These are phyloP conservation scores for Ophiobolus disseminans DNA, from an alignment of 2,329 filamentous ascomycete species.

Conservation along the genomic window DNA sequence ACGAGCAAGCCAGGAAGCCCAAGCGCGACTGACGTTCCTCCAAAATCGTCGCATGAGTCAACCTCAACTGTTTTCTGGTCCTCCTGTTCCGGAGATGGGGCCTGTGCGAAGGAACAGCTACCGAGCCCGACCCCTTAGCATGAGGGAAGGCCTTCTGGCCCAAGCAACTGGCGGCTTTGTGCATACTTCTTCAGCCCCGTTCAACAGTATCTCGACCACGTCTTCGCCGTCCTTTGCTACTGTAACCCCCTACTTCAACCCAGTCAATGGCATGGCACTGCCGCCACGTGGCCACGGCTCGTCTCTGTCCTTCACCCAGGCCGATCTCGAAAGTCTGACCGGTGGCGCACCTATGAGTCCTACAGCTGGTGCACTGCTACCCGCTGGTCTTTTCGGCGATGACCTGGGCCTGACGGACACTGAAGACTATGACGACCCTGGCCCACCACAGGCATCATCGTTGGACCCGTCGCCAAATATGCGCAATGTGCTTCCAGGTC, in stretches of 20 bases:
- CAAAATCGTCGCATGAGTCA: slow-evolving; percentile 49
- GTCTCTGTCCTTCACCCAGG: slow-evolving; percentile 67
- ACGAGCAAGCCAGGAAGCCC: slow-evolving; percentile 47
- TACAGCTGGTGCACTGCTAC: slow-evolving; percentile 75
- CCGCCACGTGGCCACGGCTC: slow-evolving; percentile 38
- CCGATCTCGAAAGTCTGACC: slow-evolving; percentile 67
- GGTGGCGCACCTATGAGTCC: slow-evolving; percentile 77
- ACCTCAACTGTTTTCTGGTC: slow-evolving; percentile 47
- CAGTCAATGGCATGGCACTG: slow-evolving; percentile 68
- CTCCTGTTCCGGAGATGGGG: slow-evolving; percentile 36
- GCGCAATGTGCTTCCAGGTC: slow-evolving; percentile 48
- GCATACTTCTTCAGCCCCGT: slow-evolving; percentile 50
- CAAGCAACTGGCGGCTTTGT: slow-evolving; percentile 43
- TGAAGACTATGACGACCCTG: slow-evolving; percentile 42
- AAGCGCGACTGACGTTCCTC: slow-evolving; percentile 51
- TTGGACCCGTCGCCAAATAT: slow-evolving; percentile 41
- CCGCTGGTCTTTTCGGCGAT: slow-evolving; percentile 70
- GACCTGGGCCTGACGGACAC: slow-evolving; percentile 62
- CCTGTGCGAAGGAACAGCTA: slow-evolving; percentile 51
- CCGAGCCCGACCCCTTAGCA: slow-evolving; percentile 48
- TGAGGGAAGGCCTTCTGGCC: slow-evolving; percentile 45
- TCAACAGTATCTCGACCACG: slow-evolving; percentile 56
- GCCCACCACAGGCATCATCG: slow-evolving; percentile 29
- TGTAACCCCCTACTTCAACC: slow-evolving; percentile 62
- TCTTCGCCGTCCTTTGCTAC: slow-evolving; percentile 61